Evolutionary conservation across 2,329 filamentous ascomycete species (phyloP), one percentile per base, ranked within the genome.

Genomic region (Fusarium sp.): DNA sequence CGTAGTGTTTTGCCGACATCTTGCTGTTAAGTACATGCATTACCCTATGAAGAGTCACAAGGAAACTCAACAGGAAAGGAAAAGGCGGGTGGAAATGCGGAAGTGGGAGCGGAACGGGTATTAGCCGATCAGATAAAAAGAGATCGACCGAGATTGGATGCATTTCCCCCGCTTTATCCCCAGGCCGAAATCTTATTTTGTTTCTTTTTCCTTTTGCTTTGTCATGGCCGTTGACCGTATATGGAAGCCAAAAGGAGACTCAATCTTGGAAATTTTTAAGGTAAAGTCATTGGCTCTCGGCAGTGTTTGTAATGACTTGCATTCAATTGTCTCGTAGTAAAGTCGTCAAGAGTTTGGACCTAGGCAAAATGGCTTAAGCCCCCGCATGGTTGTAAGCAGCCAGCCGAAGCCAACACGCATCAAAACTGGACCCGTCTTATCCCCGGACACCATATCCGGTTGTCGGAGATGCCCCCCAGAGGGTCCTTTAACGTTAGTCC

Each of bases 371-470:
- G 65, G 46, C 59, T 50, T 57, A 44, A 50, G 44, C 33, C 53
- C 53, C 43, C 67, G 42, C 47, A 26, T 35, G 58, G 44, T 46
- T 35, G 48, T 57, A 60, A 65, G 66, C 64, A 66, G 69, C 63
- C 55, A 72, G 23, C 69, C 69, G 69, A 71, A 65, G 53, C 60
- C 26, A 47, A 60, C 42, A 44, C 38, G 55, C 61, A 31, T 53
- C 52, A 58, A 43, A 58, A 46, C 47, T 50, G 57, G 44, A 24
- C 35, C 67, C 67, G 70, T 44, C 38, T 56, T 71, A 73, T 73
- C 46, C 46, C 70, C 70, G 70, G 60, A 56, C 53, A 46, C 56
- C 71, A 72, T 71, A 64, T 57, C 61, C 71, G 69, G 57, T 57
- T 24, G n/a, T 69, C 67, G 67, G 68, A 49, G 39, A 44, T 52